Conservation (phyloP, 2,329 filamentous ascomycete genomes). For the Teratosphaeria pseudoeucalypti region DNA sequence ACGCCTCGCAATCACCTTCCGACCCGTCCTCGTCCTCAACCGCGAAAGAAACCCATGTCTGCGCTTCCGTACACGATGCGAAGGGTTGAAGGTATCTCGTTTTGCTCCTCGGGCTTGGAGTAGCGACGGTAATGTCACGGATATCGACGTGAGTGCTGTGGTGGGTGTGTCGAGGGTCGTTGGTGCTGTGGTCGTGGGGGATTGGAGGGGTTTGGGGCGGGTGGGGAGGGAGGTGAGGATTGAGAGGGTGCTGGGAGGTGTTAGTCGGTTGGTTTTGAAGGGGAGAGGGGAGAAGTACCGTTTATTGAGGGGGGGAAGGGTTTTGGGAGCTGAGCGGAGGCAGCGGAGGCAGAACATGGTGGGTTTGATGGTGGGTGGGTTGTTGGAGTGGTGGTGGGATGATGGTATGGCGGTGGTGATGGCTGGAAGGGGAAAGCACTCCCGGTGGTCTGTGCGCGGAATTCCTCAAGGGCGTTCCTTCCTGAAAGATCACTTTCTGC, state of each 20-base stretch:
- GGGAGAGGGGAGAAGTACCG: background rate
- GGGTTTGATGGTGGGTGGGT: background rate
- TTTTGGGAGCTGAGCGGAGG: conserved; percentile 5
- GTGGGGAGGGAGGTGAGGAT: conserved; percentile 7
- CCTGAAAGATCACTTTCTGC: background rate
- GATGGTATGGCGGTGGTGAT: background rate
- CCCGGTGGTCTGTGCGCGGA: background rate
- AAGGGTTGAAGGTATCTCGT: conserved; percentile 49
- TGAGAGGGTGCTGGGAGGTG: conserved; percentile 7
- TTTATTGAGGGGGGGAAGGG: background rate
- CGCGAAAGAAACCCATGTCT: conserved; percentile 50
- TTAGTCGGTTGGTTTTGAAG: background rate
- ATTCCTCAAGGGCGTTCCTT: background rate
- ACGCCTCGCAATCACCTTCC: conserved; percentile 44
- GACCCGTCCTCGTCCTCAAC: conserved; percentile 42
- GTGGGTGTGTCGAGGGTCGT: conserved; percentile 1
- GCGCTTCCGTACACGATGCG: conserved; percentile 49
- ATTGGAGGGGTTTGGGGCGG: conserved; percentile 1
- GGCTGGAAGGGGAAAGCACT: background rate
- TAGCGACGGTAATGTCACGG: conserved; percentile 15
- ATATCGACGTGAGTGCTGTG: conserved; percentile 2
- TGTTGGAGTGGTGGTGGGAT: background rate
- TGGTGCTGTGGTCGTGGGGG: conserved; percentile 3
- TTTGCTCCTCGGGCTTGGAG: conserved; percentile 36
- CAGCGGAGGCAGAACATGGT: conserved; percentile 12